Evolutionary conservation across 495 filamentous ascomycete species (phyloP).

Genomic region (Friedmanniomyces endolithicus): DNA sequence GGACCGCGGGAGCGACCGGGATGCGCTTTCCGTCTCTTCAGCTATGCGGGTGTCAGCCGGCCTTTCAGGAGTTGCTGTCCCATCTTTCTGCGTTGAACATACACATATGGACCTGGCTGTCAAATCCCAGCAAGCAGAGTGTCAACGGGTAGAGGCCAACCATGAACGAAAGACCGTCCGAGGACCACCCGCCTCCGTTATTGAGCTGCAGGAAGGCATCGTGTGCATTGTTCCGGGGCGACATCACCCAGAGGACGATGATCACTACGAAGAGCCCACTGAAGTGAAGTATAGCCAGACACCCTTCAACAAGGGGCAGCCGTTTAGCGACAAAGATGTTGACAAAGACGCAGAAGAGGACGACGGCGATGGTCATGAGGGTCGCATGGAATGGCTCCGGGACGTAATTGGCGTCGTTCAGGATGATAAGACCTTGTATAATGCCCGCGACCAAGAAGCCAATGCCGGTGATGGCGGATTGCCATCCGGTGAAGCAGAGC

Average conservation of each 20-base stretch:
- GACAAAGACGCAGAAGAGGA: constrained; percentile 31
- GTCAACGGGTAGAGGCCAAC: constrained; percentile 7
- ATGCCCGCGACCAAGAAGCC: constrained; percentile 26
- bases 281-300: constrained; percentile 9
- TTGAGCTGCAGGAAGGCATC: constrained; percentile 20
- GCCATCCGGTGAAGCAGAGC: constrained; percentile 16
- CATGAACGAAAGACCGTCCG: constrained; percentile 6
- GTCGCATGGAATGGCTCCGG: constrained; percentile 34
- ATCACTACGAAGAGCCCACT: constrained; percentile 12
- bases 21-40: constrained; percentile 15
- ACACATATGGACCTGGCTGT: constrained; percentile 14
- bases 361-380: constrained; percentile 34
- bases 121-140: constrained; percentile 9
- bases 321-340: constrained; percentile 27
- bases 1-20: constrained; percentile 7
- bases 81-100: background rate
- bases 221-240: constrained; percentile 3
- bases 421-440: constrained; percentile 12
- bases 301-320: constrained; percentile 15
- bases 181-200: constrained; percentile 24
- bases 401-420: constrained; percentile 27
- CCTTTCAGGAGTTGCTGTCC: background rate
- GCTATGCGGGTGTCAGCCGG: background rate
- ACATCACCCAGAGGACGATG: constrained; percentile 15
- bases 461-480: constrained; percentile 5